Percentiles rank a stretch among this genome's conserved stretches.
phyloP scores from a whole-genome alignment of 768 basidiomycete genomes.

The Agrocybe pediades region DNA sequence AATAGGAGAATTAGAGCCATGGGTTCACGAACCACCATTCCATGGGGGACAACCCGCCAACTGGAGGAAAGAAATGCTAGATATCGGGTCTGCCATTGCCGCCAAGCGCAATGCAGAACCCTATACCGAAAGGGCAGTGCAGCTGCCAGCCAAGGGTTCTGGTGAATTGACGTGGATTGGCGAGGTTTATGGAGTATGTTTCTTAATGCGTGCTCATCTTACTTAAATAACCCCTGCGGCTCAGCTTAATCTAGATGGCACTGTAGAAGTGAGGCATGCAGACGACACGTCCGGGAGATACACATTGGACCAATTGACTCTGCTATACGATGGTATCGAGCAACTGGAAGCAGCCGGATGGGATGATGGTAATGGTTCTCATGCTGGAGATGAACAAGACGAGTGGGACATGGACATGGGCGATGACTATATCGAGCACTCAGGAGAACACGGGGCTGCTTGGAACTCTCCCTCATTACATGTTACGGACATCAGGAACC shows the following conservation, averaged over 20 bases:
- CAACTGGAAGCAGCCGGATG: conserved; percentile 74
- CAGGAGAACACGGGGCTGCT: conserved; percentile 39
- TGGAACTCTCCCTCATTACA: neutral
- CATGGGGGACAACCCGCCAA: conserved; percentile 56
- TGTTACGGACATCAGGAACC: neutral
- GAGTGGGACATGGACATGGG: conserved; percentile 46
- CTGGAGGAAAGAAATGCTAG: conserved; percentile 73
- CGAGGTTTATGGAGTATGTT: conserved; percentile 74
- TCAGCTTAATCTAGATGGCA: conserved; percentile 76
- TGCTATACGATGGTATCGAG: conserved; percentile 80
- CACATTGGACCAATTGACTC: conserved; percentile 68
- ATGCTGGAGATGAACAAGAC: conserved; percentile 45
- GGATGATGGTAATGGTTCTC: conserved; percentile 47
- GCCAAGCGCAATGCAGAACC: conserved; percentile 40
- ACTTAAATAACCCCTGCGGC: conserved; percentile 7
- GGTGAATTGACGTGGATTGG: conserved; percentile 75
- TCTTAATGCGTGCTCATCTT: conserved; percentile 4
- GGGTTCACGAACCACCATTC: conserved; percentile 67
- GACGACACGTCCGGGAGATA: conserved; percentile 50
- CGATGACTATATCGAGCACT: conserved; percentile 48
- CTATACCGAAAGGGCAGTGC: conserved; percentile 41
- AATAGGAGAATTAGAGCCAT: conserved; percentile 83
- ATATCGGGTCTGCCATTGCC: conserved; percentile 64
- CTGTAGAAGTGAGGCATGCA: conserved; percentile 72
- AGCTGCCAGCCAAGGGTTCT: conserved; percentile 40